Conservation (phyloP, 192 early-diverging fungal species). For the Rhizophagus prolifer region DNA sequence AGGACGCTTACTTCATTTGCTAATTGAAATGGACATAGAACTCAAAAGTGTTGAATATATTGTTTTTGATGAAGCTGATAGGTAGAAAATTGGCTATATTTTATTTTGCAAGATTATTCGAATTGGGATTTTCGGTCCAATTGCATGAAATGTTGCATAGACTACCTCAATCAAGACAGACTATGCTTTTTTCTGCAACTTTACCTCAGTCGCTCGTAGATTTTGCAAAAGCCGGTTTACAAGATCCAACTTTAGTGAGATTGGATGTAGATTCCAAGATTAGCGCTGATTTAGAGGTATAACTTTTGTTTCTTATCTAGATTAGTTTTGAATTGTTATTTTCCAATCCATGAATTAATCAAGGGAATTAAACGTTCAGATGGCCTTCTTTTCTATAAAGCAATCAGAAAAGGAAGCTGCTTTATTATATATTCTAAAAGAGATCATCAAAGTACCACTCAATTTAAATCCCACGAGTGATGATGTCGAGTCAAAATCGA, state of each 20-base stretch:
- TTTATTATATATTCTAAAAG: conserved; percentile 77
- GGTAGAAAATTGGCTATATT: conserved; percentile 42
- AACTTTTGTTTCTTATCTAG: background rate
- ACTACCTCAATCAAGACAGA: conserved; percentile 84
- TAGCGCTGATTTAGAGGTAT: conserved; percentile 85
- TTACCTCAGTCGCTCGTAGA: conserved; percentile 91
- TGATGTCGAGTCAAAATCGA: conserved; percentile 37
- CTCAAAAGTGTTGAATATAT: conserved; percentile 89
- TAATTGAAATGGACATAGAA: conserved; percentile 91
- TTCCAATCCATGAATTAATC: background rate
- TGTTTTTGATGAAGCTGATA: conserved; percentile 99
- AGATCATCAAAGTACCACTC: conserved; percentile 67
- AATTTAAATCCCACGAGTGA: conserved; percentile 40
- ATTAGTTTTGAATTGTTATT: background rate
- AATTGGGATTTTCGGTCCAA: conserved; percentile 95
- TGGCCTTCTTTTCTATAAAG: conserved; percentile 89
- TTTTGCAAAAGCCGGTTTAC: conserved; percentile 95
- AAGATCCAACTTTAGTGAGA: conserved; percentile 89
- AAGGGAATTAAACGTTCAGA: conserved; percentile 34
- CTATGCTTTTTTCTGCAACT: conserved; percentile 93
- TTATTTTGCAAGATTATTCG: conserved; percentile 67
- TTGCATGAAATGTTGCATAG: conserved; percentile 87
- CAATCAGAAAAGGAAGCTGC: conserved; percentile 89
- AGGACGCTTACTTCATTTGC: conserved; percentile 78
- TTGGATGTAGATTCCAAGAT: conserved; percentile 96